phyloP scores from a whole-genome alignment of 129 eudicot species.

The Cynara cardunculus region DNA sequence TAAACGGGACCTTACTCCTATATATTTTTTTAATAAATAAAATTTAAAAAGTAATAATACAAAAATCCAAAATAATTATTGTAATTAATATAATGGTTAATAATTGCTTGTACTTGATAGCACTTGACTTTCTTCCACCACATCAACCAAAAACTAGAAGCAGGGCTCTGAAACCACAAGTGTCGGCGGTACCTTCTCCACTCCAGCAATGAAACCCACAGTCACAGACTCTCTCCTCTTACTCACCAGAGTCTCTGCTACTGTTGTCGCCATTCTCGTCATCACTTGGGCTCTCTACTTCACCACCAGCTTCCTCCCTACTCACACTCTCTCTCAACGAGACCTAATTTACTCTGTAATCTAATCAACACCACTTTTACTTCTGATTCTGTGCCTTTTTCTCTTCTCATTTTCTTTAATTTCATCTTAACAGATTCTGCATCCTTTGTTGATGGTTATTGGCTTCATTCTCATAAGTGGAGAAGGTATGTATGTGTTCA shows the following conservation, averaged over 20 bases:
- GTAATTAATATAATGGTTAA: too few species aligned
- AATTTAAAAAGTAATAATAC: too few species aligned
- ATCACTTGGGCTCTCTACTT: slow-evolving; percentile 74
- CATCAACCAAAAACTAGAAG: background rate
- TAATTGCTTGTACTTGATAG: too few species aligned
- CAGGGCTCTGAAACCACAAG: background rate
- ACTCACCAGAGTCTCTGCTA: slow-evolving; percentile 61
- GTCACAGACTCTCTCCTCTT: slow-evolving; percentile 34
- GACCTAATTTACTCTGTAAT: slow-evolving; percentile 63
- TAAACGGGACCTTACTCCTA: too few species aligned
- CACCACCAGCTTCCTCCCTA: slow-evolving; percentile 66
- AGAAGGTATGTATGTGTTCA: slow-evolving; percentile 48
- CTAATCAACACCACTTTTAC: background rate
- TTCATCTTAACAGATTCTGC: slow-evolving; percentile 56
- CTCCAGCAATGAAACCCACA: background rate
- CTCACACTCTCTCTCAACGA: slow-evolving; percentile 44
- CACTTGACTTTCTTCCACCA: background rate
- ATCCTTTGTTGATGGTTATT: slow-evolving; percentile 94
- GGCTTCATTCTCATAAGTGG: slow-evolving; percentile 88
- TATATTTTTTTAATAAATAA: too few species aligned
- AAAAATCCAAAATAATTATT: background rate
- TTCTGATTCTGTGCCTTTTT: background rate
- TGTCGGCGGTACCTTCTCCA: slow-evolving; percentile 13
- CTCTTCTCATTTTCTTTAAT: background rate
- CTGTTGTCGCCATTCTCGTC: slow-evolving; percentile 56